A percentile compares a stretch with the other conserved stretches of the same genome.
These are phyloP conservation scores for Pogostemon cablin DNA, from an alignment of 257 asterid species.

Conservation along the genomic window DNA sequence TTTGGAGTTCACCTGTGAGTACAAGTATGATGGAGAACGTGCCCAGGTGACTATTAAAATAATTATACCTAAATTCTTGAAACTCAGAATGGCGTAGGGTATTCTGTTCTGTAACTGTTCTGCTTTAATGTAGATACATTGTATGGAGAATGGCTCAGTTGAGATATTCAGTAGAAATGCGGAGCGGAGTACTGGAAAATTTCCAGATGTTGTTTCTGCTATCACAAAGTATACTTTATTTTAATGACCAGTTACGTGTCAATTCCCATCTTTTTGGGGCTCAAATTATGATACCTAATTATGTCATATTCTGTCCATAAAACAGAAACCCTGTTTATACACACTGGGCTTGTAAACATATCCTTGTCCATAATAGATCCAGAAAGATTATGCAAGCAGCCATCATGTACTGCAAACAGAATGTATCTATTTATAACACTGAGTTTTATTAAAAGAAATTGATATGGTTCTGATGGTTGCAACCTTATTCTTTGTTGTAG, in stretches of 20 bases:
- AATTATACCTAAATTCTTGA: slow-evolving; percentile 23
- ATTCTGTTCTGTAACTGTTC: slow-evolving; percentile 18
- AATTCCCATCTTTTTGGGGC: slow-evolving; percentile 10
- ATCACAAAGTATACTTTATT: slow-evolving; percentile 63
- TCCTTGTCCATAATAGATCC: slow-evolving; percentile 21
- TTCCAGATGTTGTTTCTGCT: slow-evolving; percentile 85
- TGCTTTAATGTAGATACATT: slow-evolving; percentile 68
- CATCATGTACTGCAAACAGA: no score
- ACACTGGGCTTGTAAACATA: slow-evolving; percentile 5
- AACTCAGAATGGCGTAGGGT: not conserved
- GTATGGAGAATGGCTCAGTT: slow-evolving; percentile 79
- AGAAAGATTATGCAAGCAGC: not conserved
- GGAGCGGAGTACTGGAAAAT: slow-evolving; percentile 91
- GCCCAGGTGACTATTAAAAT: slow-evolving; percentile 73
- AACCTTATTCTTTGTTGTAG: not conserved
- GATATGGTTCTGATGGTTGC: not conserved
- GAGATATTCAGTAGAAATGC: slow-evolving; percentile 99
- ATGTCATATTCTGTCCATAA: not conserved
- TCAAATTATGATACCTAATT: slow-evolving; percentile 14
- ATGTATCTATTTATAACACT: not conserved
- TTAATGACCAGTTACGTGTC: slow-evolving; percentile 18
- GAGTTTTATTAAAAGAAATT: slow-evolving; percentile 10
- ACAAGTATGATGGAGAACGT: slow-evolving; percentile 98
- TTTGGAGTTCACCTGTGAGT: slow-evolving; percentile 91
- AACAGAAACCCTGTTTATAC: not conserved